Evolutionary conservation across 331 rosid genomes (phyloP).

Genomic region (Rhamnella rubrinervis): DNA sequence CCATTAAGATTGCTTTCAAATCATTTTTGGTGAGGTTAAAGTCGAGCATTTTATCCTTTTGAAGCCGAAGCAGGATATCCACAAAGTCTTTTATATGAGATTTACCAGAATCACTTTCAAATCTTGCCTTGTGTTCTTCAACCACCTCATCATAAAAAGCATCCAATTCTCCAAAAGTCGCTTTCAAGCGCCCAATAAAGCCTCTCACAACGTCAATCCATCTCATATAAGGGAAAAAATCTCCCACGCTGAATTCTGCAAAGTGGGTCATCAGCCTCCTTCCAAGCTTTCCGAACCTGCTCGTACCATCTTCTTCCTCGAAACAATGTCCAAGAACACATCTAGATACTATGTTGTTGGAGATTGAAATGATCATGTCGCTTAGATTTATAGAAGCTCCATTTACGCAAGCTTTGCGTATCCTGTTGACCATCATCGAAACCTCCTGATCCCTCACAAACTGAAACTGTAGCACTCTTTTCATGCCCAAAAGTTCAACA

Average conservation of each 20-base stretch:
- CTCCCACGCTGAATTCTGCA: conserved; percentile 9
- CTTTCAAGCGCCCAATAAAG: conserved; percentile 3
- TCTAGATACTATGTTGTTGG: not conserved
- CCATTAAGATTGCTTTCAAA: conserved; percentile 21
- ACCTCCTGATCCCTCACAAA: conserved; percentile 16
- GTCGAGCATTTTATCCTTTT: too few relatives aligned
- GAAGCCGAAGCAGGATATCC: too few relatives aligned
- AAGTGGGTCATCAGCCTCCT: not conserved
- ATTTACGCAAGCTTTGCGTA: not conserved
- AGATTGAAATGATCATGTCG: not conserved
- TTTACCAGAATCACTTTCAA: not conserved
- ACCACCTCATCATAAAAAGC: conserved; percentile 12
- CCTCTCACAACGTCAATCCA: conserved; percentile 31
- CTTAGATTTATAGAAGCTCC: conserved; percentile 5
- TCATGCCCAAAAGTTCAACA: conserved; percentile 1
- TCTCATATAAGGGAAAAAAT: conserved; percentile 21
- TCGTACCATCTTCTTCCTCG: not conserved
- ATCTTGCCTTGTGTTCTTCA: conserved; percentile 23
- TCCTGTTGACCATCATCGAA: not conserved
- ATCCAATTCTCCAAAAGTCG: conserved; percentile 6
- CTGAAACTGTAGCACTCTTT: conserved; percentile 4
- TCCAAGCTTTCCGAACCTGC: conserved; percentile 1
- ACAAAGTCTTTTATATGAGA: not conserved
- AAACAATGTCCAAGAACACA: not conserved
- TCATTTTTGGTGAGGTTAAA: conserved; percentile 7